Conservation (phyloP, 2,329 filamentous ascomycete species). For the Aschersonia sp. region DNA sequence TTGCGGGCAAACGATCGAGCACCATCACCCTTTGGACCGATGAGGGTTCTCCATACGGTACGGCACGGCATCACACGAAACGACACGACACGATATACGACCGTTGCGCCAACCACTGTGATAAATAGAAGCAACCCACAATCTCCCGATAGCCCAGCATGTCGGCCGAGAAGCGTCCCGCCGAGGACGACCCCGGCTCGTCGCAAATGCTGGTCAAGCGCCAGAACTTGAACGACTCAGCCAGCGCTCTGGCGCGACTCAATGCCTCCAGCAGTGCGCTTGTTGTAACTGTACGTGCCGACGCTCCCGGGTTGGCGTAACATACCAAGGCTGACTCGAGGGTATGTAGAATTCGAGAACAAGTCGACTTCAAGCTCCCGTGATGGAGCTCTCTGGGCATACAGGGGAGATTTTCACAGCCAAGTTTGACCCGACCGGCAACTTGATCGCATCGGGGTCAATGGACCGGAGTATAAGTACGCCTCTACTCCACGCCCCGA, state of each 20-base stretch:
- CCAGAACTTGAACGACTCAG: slow-evolving; percentile 49
- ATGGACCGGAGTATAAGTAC: slow-evolving; percentile 86
- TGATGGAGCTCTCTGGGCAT: slow-evolving; percentile 82
- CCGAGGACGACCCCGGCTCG: slow-evolving; percentile 67
- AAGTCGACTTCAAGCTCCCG: slow-evolving; percentile 71
- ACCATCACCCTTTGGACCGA: neutral
- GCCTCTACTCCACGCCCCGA: slow-evolving; percentile 14
- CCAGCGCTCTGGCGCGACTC: slow-evolving; percentile 32
- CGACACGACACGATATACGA: too few relatives aligned
- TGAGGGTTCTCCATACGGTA: too few relatives aligned
- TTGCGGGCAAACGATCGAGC: neutral
- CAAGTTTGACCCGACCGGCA: slow-evolving; percentile 78
- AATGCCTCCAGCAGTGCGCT: slow-evolving; percentile 35
- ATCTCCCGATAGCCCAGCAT: slow-evolving; percentile 29
- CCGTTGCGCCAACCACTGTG: too few relatives aligned
- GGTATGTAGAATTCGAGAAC: slow-evolving; percentile 54
- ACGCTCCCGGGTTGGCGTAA: neutral
- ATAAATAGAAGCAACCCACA: neutral
- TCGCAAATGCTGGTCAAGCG: slow-evolving; percentile 79
- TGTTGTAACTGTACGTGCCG: slow-evolving; percentile 32
- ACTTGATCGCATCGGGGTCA: slow-evolving; percentile 81
- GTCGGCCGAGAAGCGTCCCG: slow-evolving; percentile 85
- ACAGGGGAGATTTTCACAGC: slow-evolving; percentile 82
- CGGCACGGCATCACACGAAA: too few relatives aligned
- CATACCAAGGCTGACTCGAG: neutral